These are phyloP conservation scores for Marchantia polymorpha DNA, from an alignment of 225 moss, liverwort and hornwort species.

Conservation along the genomic window DNA sequence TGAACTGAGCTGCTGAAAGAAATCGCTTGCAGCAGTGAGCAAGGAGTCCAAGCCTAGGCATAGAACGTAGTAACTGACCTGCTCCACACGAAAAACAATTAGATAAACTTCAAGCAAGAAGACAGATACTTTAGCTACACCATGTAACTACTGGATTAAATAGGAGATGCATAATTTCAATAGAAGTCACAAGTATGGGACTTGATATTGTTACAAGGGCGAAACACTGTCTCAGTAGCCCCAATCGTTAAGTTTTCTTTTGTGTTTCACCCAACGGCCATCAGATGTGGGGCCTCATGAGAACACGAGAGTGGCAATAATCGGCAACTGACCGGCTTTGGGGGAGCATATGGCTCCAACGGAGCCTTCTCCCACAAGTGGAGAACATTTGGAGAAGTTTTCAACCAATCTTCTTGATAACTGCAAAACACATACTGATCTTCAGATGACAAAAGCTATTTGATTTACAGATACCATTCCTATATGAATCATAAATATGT, in stretches of 20 bases:
- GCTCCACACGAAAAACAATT: not conserved
- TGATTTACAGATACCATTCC: too few species aligned
- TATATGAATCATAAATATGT: too few species aligned
- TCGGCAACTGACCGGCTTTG: constrained; percentile 63
- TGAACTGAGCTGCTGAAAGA: constrained; percentile 93
- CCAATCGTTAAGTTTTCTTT: too few species aligned
- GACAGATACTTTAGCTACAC: not conserved
- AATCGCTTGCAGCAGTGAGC: constrained; percentile 72
- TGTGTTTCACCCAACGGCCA: too few species aligned
- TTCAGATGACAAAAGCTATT: too few species aligned
- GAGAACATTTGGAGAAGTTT: constrained; percentile 75
- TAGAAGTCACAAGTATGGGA: too few species aligned
- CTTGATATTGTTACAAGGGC: too few species aligned
- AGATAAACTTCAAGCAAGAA: not conserved
- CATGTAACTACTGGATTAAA: too few species aligned
- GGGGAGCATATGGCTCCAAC: constrained; percentile 80
- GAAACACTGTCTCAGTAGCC: too few species aligned
- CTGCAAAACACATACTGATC: constrained; percentile 38
- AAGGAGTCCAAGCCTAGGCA: constrained; percentile 88
- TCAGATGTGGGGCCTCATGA: too few species aligned
- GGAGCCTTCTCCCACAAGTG: constrained; percentile 96
- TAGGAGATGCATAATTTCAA: too few species aligned
- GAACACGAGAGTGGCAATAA: too few species aligned
- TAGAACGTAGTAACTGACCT: constrained; percentile 90
- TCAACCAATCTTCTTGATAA: constrained; percentile 99